Evolutionary conservation across 2,329 filamentous ascomycete genomes (phyloP).

Genomic region (Lizonia empirigonia): DNA sequence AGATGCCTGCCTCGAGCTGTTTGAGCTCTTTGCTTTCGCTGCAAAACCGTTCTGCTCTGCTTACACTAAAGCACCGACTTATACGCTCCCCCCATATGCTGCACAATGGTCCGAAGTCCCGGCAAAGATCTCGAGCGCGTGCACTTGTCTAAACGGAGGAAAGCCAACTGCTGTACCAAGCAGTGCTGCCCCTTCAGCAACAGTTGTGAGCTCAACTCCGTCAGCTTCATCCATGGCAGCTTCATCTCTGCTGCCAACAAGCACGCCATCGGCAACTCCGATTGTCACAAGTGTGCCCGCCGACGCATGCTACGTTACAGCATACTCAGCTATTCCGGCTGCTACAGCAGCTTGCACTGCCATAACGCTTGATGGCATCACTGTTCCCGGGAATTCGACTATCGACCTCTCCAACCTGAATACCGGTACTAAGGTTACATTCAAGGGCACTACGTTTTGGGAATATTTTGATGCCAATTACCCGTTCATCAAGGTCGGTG

Average conservation of each 20-base stretch:
- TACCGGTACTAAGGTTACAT: slow-evolving; percentile 62
- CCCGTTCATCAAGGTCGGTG: slow-evolving; percentile 67
- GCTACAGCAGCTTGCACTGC: slow-evolving; percentile 54
- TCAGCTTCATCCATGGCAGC: not conserved
- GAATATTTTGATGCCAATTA: slow-evolving; percentile 35
- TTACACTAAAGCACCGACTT: slow-evolving; percentile 12
- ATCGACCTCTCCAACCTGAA: slow-evolving; percentile 63
- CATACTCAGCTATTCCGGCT: slow-evolving; percentile 20
- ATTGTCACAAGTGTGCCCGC: not conserved
- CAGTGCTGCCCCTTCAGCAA: slow-evolving; percentile 1
- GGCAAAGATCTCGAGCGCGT: slow-evolving; percentile 18
- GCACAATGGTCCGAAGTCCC: slow-evolving; percentile 17
- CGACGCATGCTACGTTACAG: slow-evolving; percentile 29
- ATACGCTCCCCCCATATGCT: slow-evolving; percentile 19
- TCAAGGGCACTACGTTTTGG: slow-evolving; percentile 65
- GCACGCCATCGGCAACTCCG: not conserved
- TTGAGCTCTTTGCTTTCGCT: slow-evolving; percentile 13
- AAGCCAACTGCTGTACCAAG: slow-evolving; percentile 7
- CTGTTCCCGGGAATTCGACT: slow-evolving; percentile 63
- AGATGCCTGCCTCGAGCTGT: slow-evolving; percentile 16
- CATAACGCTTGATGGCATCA: slow-evolving; percentile 60
- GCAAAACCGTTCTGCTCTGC: slow-evolving; percentile 20
- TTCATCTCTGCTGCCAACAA: not conserved
- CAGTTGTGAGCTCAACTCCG: too few relatives aligned
- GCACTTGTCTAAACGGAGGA: slow-evolving; percentile 15